Evolutionary conservation across 2,329 filamentous ascomycete genomes (phyloP).

Genomic region (Penicillium brevicompactum): DNA sequence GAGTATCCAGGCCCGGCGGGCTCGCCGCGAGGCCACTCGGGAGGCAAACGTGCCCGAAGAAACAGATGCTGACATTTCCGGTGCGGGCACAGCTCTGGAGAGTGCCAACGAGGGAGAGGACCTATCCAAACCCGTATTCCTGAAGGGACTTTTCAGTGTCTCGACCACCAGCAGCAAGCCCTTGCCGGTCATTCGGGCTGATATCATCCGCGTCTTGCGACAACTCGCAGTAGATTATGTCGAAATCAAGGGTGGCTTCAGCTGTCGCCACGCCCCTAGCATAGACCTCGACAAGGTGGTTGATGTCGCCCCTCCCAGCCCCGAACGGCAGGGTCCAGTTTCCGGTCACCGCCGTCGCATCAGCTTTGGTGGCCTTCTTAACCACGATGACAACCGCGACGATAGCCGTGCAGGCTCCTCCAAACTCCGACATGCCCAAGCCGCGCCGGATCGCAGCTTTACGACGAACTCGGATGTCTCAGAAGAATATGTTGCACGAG

Average conservation of each 20-base stretch:
- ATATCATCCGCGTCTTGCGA: conserved; percentile 86
- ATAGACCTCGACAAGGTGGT: conserved; percentile 79
- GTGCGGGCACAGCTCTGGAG: conserved; percentile 54
- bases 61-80: conserved; percentile 75
- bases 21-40: conserved; percentile 69
- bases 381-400: conserved; percentile 69
- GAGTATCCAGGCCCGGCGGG: conserved; percentile 84
- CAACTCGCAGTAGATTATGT: conserved; percentile 87
- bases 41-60: conserved; percentile 86
- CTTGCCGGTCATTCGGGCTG: conserved; percentile 78
- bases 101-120: conserved; percentile 65
- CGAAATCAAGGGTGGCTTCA: conserved; percentile 93
- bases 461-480: conserved; percentile 84
- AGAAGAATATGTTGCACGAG: conserved; percentile 67
- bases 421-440: conserved; percentile 47
- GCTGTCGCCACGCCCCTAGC: conserved; percentile 83
- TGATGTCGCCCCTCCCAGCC: conserved; percentile 63
- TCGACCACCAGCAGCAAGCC: conserved; percentile 94
- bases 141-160: conserved; percentile 96
- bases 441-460: conserved; percentile 68
- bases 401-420: conserved; percentile 53
- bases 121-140: conserved; percentile 82
- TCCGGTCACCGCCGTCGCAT: conserved; percentile 72
- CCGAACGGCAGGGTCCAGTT: conserved; percentile 49
- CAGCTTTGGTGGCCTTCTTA: conserved; percentile 74